Evolutionary conservation across 2,329 filamentous ascomycete species (phyloP).

Genomic region (Decorospora gaudefroyi): DNA sequence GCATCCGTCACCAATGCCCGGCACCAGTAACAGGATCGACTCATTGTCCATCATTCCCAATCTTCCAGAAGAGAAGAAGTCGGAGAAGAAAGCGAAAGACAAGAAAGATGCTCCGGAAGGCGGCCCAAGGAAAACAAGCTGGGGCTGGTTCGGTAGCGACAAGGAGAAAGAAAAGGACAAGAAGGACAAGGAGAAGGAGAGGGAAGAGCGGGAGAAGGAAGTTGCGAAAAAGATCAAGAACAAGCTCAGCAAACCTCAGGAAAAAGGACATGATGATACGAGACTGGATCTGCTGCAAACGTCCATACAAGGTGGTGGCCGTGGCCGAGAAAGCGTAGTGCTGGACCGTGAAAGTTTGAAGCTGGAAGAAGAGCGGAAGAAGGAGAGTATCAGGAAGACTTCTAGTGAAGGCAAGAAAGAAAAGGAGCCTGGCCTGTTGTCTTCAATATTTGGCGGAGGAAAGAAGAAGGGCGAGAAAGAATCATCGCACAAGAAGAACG

Average conservation of each 20-base stretch:
- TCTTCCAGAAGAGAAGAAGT: constrained; percentile 69
- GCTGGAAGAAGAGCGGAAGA: constrained; percentile 80
- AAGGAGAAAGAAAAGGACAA: constrained; percentile 72
- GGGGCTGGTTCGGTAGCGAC: constrained; percentile 73
- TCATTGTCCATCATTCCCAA: constrained; percentile 80
- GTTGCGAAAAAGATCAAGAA: constrained; percentile 56
- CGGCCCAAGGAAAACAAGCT: constrained; percentile 72
- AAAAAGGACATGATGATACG: constrained; percentile 69
- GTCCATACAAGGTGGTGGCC: constrained; percentile 71
- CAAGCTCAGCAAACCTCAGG: constrained; percentile 67
- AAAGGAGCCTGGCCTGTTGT: constrained; percentile 85
- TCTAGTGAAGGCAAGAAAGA: constrained; percentile 76
- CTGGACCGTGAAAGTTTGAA: constrained; percentile 78
- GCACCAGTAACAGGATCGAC: constrained; percentile 71
- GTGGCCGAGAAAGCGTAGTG: constrained; percentile 78
- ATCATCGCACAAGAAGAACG: constrained; percentile 71
- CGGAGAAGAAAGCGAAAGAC: constrained; percentile 71
- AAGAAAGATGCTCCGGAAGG: constrained; percentile 71
- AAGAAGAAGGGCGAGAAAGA: constrained; percentile 87
- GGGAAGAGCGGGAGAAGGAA: constrained; percentile 49
- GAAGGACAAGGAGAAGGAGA: constrained; percentile 56
- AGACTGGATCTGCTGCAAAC: constrained; percentile 85
- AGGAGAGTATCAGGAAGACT: constrained; percentile 74
- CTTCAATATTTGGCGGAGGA: constrained; percentile 85
- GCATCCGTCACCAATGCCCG: constrained; percentile 70